A percentile compares a stretch with the other conserved stretches of the same genome.
Conservation (phyloP, 495 filamentous ascomycete species). For the Podospora pseudoanserina region DNA sequence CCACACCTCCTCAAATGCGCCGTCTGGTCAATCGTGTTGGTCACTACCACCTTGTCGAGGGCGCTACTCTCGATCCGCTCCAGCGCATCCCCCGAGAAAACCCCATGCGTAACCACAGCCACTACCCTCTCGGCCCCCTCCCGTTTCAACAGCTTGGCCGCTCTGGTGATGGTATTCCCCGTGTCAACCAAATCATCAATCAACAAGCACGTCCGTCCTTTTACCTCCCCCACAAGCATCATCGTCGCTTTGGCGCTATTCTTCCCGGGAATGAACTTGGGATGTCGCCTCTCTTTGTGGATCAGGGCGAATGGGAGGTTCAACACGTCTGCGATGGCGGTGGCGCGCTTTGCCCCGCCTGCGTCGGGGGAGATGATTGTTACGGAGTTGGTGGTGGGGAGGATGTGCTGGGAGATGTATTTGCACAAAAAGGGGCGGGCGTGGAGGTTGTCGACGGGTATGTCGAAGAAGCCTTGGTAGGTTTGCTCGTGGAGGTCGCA, state of each 20-base stretch:
- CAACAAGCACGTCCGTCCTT: conserved; percentile 75
- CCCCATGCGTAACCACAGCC: conserved; percentile 89
- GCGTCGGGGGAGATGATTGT: conserved; percentile 96
- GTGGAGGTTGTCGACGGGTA: conserved; percentile 95
- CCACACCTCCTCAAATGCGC: conserved; percentile 62
- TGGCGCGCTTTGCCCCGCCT: conserved; percentile 92
- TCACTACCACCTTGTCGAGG: conserved; percentile 87
- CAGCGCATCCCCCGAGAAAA: conserved; percentile 90
- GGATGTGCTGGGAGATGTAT: conserved; percentile 85
- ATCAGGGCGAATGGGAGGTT: conserved; percentile 94
- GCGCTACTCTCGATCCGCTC: conserved; percentile 87
- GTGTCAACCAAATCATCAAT: conserved; percentile 95
- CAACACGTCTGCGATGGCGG: conserved; percentile 91
- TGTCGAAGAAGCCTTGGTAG: conserved; percentile 92
- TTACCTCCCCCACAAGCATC: conserved; percentile 94
- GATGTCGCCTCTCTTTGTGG: conserved; percentile 98
- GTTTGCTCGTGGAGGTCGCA: conserved; percentile 84
- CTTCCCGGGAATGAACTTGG: conserved; percentile 86
- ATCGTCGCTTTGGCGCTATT: conserved; percentile 58
- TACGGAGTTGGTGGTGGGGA: conserved; percentile 61
- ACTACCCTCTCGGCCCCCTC: conserved; percentile 85
- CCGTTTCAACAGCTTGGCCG: conserved; percentile 93
- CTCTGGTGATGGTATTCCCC: conserved; percentile 92
- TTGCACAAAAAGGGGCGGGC: conserved; percentile 80
- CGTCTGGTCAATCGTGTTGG: conserved; percentile 89